Percentiles rank a stretch among this genome's conserved stretches.
Evolutionary conservation across 768 basidiomycete species (phyloP).

Genomic region (Pleurotus citrinopileatus): DNA sequence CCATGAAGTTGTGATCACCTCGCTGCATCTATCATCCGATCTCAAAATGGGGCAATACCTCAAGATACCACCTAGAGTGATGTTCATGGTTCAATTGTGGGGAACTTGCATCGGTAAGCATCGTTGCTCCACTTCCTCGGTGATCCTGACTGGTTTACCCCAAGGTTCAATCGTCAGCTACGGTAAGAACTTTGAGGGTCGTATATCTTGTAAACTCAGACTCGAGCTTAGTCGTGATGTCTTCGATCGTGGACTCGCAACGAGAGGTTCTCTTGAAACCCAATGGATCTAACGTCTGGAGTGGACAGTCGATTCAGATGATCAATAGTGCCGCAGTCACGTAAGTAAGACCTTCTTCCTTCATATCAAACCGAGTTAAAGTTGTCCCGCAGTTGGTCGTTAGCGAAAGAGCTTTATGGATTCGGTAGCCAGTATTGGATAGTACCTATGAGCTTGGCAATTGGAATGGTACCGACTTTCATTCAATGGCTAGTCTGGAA

Average conservation of each 20-base stretch:
- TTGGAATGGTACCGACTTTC: slow-evolving; percentile 50
- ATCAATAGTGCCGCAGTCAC: slow-evolving; percentile 59
- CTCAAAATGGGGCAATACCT: slow-evolving; percentile 73
- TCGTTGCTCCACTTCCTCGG: neutral
- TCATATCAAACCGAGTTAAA: slow-evolving; percentile 33
- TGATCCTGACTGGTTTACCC: neutral
- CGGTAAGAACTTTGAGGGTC: slow-evolving; percentile 19
- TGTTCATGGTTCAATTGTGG: slow-evolving; percentile 63
- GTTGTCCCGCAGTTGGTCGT: slow-evolving; percentile 59
- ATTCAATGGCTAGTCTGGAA: slow-evolving; percentile 54
- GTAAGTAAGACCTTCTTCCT: too few species aligned
- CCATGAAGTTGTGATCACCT: slow-evolving; percentile 55
- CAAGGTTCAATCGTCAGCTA: slow-evolving; percentile 32
- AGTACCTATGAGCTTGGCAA: slow-evolving; percentile 48
- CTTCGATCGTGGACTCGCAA: slow-evolving; percentile 49
- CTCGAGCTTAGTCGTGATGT: slow-evolving; percentile 47
- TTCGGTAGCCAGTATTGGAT: slow-evolving; percentile 53
- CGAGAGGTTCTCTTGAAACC: slow-evolving; percentile 51
- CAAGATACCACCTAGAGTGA: slow-evolving; percentile 65
- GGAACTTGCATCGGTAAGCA: slow-evolving; percentile 49
- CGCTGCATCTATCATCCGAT: slow-evolving; percentile 50
- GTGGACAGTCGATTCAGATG: slow-evolving; percentile 47
- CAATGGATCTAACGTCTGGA: slow-evolving; percentile 48
- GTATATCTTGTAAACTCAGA: neutral
- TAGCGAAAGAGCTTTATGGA: slow-evolving; percentile 57